phyloP scores from a whole-genome alignment of 2,329 filamentous ascomycete species.

The Aureobasidium namibiae region DNA sequence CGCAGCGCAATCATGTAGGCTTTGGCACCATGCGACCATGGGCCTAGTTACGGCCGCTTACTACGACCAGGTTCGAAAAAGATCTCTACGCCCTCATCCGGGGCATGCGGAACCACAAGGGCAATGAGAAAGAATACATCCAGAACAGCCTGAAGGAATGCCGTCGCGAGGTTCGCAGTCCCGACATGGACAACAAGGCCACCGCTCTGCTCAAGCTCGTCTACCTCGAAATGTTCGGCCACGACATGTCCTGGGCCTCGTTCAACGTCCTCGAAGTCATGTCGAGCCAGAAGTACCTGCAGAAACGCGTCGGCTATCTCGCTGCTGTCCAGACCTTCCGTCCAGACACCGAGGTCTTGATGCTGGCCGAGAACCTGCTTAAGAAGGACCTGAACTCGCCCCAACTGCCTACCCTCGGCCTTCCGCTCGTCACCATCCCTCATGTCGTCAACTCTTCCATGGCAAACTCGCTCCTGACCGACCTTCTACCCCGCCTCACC shows the following conservation, averaged over 20 bases:
- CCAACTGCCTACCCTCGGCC: slow-evolving; percentile 66
- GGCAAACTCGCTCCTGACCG: slow-evolving; percentile 78
- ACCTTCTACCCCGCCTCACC: slow-evolving; percentile 75
- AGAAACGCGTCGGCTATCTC: slow-evolving; percentile 92
- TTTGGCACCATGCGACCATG: neutral
- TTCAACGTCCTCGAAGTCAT: slow-evolving; percentile 99
- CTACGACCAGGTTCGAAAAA: slow-evolving; percentile 79
- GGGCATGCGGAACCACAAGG: slow-evolving; percentile 90
- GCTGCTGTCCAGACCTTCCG: slow-evolving; percentile 94
- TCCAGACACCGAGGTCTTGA: slow-evolving; percentile 89
- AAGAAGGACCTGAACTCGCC: slow-evolving; percentile 85
- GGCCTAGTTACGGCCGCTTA: neutral
- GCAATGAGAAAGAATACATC: slow-evolving; percentile 90
- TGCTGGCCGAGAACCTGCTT: slow-evolving; percentile 91
- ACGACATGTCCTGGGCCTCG: slow-evolving; percentile 99
- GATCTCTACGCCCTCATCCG: slow-evolving; percentile 98
- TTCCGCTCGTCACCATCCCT: slow-evolving; percentile 84
- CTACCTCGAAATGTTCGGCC: slow-evolving; percentile 97
- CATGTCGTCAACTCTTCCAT: slow-evolving; percentile 90
- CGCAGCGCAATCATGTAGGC: slow-evolving; percentile 10
- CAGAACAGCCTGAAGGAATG: slow-evolving; percentile 92
- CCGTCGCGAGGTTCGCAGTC: slow-evolving; percentile 79
- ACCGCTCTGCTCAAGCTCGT: slow-evolving; percentile 92
- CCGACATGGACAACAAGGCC: slow-evolving; percentile 96
- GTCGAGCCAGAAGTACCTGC: slow-evolving; percentile 88